Evolutionary conservation across 169 alveolate species (phyloP).

Genomic region (Cryptosporidium felis): DNA sequence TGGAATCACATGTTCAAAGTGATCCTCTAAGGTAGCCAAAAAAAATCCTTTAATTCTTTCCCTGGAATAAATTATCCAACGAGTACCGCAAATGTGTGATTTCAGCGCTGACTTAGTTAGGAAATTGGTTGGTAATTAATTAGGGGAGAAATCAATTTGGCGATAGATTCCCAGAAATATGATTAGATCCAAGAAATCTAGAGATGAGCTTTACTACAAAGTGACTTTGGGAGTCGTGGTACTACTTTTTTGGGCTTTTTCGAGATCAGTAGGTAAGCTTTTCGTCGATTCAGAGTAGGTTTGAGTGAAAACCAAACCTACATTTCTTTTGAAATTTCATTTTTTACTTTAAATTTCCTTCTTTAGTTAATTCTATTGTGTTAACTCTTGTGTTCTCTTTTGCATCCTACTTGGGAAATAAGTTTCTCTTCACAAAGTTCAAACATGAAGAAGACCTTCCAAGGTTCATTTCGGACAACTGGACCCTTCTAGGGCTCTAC

Average conservation of each 20-base stretch:
- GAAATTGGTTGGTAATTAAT: background rate
- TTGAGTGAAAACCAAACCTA: background rate
- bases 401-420: conserved; percentile 11
- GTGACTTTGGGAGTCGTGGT: background rate
- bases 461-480: background rate
- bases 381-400: background rate
- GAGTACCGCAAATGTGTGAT: conserved; percentile 8
- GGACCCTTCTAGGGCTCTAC: background rate
- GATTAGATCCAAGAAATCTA: conserved; percentile 30
- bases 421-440: background rate
- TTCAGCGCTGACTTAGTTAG: conserved; percentile 12
- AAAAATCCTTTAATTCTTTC: too few relatives aligned
- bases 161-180: background rate
- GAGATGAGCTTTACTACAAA: conserved; percentile 13
- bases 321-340: background rate
- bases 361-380: background rate
- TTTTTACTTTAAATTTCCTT: too few relatives aligned
- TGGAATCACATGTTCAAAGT: too few relatives aligned
- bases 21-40: too few relatives aligned
- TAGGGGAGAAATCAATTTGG: background rate
- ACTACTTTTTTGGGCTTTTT: conserved; percentile 35
- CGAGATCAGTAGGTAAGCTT: conserved; percentile 50
- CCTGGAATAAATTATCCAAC: too few relatives aligned
- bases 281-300: background rate
- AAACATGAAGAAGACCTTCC: conserved; percentile 38